Percentiles rank a stretch among this genome's conserved stretches.
These are phyloP conservation scores for Kitagawia praeruptora DNA, from an alignment of 129 eudicot species.

Conservation along the genomic window DNA sequence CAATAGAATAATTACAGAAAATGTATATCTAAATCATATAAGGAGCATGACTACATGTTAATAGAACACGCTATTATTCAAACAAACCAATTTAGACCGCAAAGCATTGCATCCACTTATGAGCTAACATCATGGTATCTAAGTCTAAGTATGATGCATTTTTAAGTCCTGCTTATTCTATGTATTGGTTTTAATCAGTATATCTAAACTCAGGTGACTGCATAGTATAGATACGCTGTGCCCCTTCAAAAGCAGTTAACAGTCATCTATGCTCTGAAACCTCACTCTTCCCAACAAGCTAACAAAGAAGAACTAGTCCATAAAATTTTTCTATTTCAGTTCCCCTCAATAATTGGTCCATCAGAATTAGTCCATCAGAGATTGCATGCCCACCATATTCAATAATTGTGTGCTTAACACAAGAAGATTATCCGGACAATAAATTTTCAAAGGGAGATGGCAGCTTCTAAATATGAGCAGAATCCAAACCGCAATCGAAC, in stretches of 20 bases:
- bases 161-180: not conserved
- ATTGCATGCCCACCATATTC: conserved; percentile 40
- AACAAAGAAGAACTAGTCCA: conserved; percentile 41
- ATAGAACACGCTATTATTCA: not conserved
- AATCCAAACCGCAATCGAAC: too few species aligned
- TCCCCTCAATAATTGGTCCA: conserved; percentile 24
- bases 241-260: conserved; percentile 47
- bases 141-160: not conserved
- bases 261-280: conserved; percentile 35
- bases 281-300: conserved; percentile 41
- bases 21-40: not conserved
- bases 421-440: conserved; percentile 42
- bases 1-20: not conserved
- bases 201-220: conserved; percentile 37
- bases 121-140: not conserved
- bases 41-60: not conserved
- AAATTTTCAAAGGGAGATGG: conserved; percentile 50
- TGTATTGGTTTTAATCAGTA: not conserved
- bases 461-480: conserved; percentile 24
- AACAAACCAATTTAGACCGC: not conserved
- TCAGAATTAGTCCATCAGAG: conserved; percentile 26
- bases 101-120: not conserved
- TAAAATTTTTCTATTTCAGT: conserved; percentile 29
- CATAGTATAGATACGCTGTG: conserved; percentile 19
- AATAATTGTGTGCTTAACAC: conserved; percentile 43